Evolutionary conservation across 1,284 basidiomycete genomes (phyloP).

Genomic region (Athelia sp.): DNA sequence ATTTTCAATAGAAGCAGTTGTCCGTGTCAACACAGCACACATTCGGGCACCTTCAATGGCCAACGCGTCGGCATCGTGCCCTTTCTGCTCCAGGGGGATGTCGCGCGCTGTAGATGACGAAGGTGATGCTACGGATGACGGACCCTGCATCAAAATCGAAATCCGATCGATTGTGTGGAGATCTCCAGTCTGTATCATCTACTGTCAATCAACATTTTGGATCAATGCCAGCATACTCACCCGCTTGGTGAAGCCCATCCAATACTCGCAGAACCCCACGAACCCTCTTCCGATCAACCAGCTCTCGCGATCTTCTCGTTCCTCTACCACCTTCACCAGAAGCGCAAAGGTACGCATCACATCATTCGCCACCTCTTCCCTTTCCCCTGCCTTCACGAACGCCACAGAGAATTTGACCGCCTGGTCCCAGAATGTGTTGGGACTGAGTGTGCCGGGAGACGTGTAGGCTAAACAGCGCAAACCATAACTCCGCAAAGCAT

Average conservation of each 20-base stretch:
- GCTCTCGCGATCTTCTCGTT: slow-evolving; percentile 25
- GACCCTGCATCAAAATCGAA: slow-evolving; percentile 31
- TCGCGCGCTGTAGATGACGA: slow-evolving; percentile 3
- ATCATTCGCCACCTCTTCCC: slow-evolving; percentile 27
- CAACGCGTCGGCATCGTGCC: slow-evolving; percentile 8
- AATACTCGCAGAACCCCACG: slow-evolving; percentile 59
- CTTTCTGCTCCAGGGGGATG: slow-evolving; percentile 7
- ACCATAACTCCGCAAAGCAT: slow-evolving; percentile 28
- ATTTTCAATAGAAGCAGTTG: slow-evolving; percentile 31
- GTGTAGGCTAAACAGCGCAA: slow-evolving; percentile 24
- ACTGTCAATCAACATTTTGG: not conserved
- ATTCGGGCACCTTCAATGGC: slow-evolving; percentile 33
- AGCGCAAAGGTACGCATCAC: slow-evolving; percentile 38
- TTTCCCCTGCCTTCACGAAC: slow-evolving; percentile 26
- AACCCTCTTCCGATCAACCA: slow-evolving; percentile 50
- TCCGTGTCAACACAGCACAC: slow-evolving; percentile 38
- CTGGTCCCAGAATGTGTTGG: slow-evolving; percentile 62
- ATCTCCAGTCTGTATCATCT: slow-evolving; percentile 40
- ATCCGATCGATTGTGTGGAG: slow-evolving; percentile 44
- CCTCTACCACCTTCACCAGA: slow-evolving; percentile 31
- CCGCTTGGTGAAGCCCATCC: slow-evolving; percentile 48
- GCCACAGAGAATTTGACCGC: slow-evolving; percentile 43
- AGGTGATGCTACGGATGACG: slow-evolving; percentile 13
- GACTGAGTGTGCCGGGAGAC: slow-evolving; percentile 17
- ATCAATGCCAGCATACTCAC: slow-evolving; percentile 22